Percentiles rank a stretch among this genome's conserved stretches.
Evolutionary conservation across 2,329 filamentous ascomycete species (phyloP).

Genomic region (Phaeomoniella chlamydospora): DNA sequence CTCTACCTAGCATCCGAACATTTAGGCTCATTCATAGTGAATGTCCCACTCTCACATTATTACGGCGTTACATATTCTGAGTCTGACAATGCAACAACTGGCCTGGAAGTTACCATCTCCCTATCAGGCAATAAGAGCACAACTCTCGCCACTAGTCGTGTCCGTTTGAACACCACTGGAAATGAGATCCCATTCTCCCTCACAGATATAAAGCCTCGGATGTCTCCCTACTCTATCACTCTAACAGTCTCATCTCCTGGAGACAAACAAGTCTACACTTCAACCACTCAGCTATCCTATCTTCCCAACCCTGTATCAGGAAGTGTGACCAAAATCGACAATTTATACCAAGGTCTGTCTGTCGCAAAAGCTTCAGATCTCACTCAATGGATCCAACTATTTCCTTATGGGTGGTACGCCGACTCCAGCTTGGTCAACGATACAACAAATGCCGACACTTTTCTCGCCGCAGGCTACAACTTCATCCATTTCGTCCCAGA

Average conservation of each 20-base stretch:
- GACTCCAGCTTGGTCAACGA: not conserved
- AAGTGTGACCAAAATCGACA: conserved; percentile 32
- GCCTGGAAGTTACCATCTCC: not conserved
- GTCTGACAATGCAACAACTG: not conserved
- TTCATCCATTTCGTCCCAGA: conserved; percentile 25
- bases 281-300: conserved; percentile 23
- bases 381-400: not conserved
- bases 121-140: not conserved
- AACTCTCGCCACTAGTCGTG: not conserved
- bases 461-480: conserved; percentile 30
- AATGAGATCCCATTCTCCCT: conserved; percentile 23
- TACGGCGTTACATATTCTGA: conserved; percentile 16
- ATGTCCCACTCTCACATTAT: conserved; percentile 23
- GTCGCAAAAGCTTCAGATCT: conserved; percentile 17
- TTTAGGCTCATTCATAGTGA: conserved; percentile 25
- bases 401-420: not conserved
- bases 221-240: conserved; percentile 22
- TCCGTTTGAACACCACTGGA: not conserved
- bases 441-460: conserved; percentile 9
- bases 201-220: conserved; percentile 12
- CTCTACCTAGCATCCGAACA: conserved; percentile 31
- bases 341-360: conserved; percentile 28
- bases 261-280: conserved; percentile 19
- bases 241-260: conserved; percentile 14
- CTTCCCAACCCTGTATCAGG: conserved; percentile 26